Percentiles rank a stretch among this genome's conserved stretches.
Conservation (phyloP, 163 green algal genomes). For the Volvox carteri region DNA sequence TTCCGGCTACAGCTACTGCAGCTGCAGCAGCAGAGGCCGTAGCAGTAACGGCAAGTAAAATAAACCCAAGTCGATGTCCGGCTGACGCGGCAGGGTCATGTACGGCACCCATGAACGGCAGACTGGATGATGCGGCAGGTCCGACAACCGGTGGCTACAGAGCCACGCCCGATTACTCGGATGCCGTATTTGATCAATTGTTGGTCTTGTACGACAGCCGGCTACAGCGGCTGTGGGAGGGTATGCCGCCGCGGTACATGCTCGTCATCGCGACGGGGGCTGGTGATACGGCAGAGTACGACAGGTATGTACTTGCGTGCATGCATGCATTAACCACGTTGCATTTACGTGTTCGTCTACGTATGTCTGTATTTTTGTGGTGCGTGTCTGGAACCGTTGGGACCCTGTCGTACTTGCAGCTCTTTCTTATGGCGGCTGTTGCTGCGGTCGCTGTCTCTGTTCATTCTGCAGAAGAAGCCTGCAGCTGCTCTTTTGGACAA, state of each 20-base stretch:
- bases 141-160: neutral
- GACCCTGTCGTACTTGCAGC: neutral
- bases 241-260: slow-evolving; percentile 70
- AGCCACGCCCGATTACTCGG: slow-evolving; percentile 18
- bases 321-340: neutral
- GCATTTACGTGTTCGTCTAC: neutral
- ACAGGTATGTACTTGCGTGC: slow-evolving; percentile 5
- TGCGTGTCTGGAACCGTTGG: neutral
- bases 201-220: slow-evolving; percentile 66
- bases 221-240: slow-evolving; percentile 65
- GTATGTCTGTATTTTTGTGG: neutral
- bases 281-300: slow-evolving; percentile 72
- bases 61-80: too few species aligned
- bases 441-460: neutral
- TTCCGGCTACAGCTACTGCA: neutral
- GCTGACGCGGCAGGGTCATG: too few species aligned
- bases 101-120: too few species aligned
- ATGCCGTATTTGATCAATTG: slow-evolving; percentile 50
- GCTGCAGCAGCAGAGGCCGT: neutral
- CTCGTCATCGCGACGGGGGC: slow-evolving; percentile 79
- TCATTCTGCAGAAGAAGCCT: neutral
- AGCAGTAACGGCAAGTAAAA: too few species aligned
- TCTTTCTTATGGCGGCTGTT: neutral
- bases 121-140: neutral
- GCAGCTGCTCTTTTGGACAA: neutral